Base-by-base conservation (phyloP, 805 yeast genomes). In the Wickerhamiella sergipiensis region DNA sequence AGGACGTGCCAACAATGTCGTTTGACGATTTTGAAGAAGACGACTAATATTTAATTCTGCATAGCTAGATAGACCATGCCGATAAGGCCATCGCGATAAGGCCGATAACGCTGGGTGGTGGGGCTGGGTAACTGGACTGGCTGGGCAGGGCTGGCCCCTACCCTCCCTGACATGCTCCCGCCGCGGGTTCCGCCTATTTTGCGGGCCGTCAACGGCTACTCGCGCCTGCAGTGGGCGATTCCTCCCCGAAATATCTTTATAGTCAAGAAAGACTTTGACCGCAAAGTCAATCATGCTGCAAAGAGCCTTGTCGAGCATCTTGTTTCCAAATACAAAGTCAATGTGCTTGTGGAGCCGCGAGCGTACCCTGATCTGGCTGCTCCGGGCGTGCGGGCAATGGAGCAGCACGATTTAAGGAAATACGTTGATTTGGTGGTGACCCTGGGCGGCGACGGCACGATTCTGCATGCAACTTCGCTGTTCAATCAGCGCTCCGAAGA, bases 361-460 rank as follows among this genome's bases (percentile, higher is more conserved):
- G 86, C 80, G 9, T 83, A 84, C 0, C 81, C 80, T 21, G 96
- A 88, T 62, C 66, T 88, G 9, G 60, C 58, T 7, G 53, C 60
- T 7, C 53, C 53, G 2, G 53, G 47, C 23, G 51, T 54, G 15
- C 39, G 39, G 23, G 42, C 56, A 1, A 57, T 85, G 1, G 79
- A 72, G 59, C 77, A 45, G 10, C 89, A 0, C 92, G 94, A 0
- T 59, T 75, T 3, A 65, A 65, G 17, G 67, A 70, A 10, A 83
- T 80, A 9, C 77, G 87, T 43, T 73, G 97, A 89, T 61, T 65
- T 89, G 43, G 68, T 89, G 39, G 88, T 89, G 8, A 84, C 95
- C 0, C 66, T 89, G 40, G 97, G 97, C n/a, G 97, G 97, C 18
- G 97, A 89, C 65, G 97, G 97, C 5, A 89, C 97, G 0, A 86